Evolutionary conservation across 108 stramenopile genomes (phyloP), one percentile per base, ranked within the genome.

Genomic region (Nitzschia sp.): DNA sequence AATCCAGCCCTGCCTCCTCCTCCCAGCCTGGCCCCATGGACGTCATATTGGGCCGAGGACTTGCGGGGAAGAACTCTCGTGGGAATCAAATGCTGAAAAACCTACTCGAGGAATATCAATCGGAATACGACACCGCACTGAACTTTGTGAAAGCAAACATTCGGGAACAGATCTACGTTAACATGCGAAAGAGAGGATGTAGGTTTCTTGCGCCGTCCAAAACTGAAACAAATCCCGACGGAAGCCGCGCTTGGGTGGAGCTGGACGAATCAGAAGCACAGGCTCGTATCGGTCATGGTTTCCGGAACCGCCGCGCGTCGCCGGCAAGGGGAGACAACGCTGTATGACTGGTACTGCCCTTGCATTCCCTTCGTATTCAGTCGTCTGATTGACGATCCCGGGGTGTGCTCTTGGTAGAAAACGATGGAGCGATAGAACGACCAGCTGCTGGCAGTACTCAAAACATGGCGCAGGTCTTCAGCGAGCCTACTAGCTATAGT

Each of bases 11-110:
- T n/a, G 15, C 26, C n/a, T n/a, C n/a, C n/a, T n/a, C n/a, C n/a
- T n/a, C n/a, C n/a, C n/a, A n/a, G n/a, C n/a, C n/a, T n/a, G 49
- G 49, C 4, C 49, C 49, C 4, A 19, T 17, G 17, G 64, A 65
- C 51, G 64, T 65, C 8, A 32, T 65, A 2, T 18, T 65, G 47
- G 64, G 64, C 1, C 27, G 48, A 31, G 64, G 64, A 8, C 18
- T 9, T 8, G 28, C 31, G 1, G 49, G 30, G 18, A 13, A 9
- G 45, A 29, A 49, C 5, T 53, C 4, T 9, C 64, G 48, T 31
- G 64, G 64, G 1, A 65, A 65, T 42, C 11, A 32, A 9, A 17
- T 8, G 15, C 4, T 65, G 17, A 32, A 36, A 30, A 9, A 31
- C 2, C 6, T 32, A 5, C 21, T 65, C 5, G 28, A 51, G 1